phyloP scores from a whole-genome alignment of 768 basidiomycete genomes.

The Sutorius australiensis region DNA sequence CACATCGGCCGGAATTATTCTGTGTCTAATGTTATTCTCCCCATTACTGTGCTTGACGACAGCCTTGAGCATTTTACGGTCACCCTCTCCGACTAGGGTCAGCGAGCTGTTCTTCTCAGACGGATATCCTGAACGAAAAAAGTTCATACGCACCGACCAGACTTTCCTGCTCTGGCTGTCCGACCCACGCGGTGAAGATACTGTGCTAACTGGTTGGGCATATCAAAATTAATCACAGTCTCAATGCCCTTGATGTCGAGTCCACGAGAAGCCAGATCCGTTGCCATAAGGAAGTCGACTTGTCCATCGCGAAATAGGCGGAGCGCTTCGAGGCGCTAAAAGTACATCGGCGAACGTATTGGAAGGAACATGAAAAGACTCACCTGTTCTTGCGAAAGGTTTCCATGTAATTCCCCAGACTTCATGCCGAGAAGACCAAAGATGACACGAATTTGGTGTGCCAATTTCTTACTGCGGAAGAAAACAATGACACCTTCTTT shows the following conservation, averaged over 20 bases:
- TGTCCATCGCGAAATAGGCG: conserved; percentile 82
- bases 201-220: conserved; percentile 89
- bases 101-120: conserved; percentile 60
- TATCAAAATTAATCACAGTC: conserved; percentile 98
- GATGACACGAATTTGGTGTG: conserved; percentile 94
- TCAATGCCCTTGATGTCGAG: conserved; percentile 97
- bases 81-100: conserved; percentile 92
- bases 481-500: conserved; percentile 84
- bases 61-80: conserved; percentile 93
- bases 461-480: conserved; percentile 93
- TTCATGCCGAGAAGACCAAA: conserved; percentile 88
- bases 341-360: conserved; percentile 2
- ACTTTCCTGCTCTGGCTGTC: conserved; percentile 91
- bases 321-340: conserved; percentile 79
- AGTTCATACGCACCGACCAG: conserved; percentile 67
- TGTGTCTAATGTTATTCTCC: conserved; percentile 82
- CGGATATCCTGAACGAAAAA: neutral
- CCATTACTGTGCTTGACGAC: conserved; percentile 84
- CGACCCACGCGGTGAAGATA: conserved; percentile 97
- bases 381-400: conserved; percentile 94
- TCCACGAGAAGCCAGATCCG: conserved; percentile 92
- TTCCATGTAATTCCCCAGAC: conserved; percentile 91
- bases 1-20: conserved; percentile 76
- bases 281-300: conserved; percentile 93
- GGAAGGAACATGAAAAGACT: conserved; percentile 10